Conservation (phyloP, 768 basidiomycete species). For the Favolaschia claudopus region DNA sequence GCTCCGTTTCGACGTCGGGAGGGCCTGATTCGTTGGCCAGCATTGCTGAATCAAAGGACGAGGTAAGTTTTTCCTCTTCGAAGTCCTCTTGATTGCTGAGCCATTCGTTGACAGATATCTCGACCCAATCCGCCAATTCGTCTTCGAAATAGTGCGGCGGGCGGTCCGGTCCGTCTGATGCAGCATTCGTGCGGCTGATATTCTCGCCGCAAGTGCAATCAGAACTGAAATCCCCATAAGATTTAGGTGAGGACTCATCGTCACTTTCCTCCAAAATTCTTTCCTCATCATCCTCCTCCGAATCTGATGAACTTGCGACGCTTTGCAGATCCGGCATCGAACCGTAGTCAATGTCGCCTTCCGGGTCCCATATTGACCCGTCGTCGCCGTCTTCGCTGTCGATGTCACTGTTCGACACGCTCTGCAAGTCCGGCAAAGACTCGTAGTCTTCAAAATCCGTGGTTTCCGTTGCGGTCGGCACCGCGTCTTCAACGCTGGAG, state of each 20-base stretch:
- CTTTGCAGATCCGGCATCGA: conserved; percentile 8
- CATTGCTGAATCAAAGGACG: neutral
- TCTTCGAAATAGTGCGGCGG: neutral
- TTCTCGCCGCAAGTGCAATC: neutral
- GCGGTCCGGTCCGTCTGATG: neutral
- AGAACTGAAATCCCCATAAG: neutral
- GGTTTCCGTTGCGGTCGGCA: neutral
- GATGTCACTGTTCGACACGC: neutral
- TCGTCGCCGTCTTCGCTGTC: conserved; percentile 1
- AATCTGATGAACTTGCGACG: neutral
- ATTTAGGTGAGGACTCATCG: conserved; percentile 6
- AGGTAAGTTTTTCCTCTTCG: conserved; percentile 1
- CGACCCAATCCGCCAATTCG: neutral
- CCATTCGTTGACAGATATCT: conserved; percentile 3
- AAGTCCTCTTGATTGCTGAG: conserved; percentile 8
- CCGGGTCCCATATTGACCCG: conserved; percentile 1
- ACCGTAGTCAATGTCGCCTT: neutral
- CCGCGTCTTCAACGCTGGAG: neutral
- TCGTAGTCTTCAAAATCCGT: neutral
- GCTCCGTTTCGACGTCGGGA: conserved; percentile 28
- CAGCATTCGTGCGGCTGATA: neutral
- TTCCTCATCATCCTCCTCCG: neutral
- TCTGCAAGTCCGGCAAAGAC: neutral
- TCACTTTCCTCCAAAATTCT: conserved; percentile 1
- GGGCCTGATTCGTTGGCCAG: conserved; percentile 6